Evolutionary conservation across 2,329 filamentous ascomycete genomes (phyloP).

Genomic region (Phialophora macrospora): DNA sequence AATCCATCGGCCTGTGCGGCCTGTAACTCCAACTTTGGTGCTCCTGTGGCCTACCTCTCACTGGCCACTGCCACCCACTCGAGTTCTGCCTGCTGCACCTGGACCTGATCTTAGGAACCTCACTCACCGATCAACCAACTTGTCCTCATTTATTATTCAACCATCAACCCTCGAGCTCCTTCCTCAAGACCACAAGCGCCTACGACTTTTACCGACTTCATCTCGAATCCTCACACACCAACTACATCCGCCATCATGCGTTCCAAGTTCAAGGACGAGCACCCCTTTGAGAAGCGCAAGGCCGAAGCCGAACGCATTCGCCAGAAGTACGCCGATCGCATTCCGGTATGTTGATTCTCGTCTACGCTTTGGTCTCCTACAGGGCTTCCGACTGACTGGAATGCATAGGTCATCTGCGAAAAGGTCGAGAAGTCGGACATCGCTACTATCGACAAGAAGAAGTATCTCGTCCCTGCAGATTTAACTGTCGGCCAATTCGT

Average conservation of each 20-base stretch:
- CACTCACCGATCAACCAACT: constrained; percentile 37
- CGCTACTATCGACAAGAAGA: constrained; percentile 99
- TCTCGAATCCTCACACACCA: constrained; percentile 29
- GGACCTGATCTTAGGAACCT: constrained; percentile 12
- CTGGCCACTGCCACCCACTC: constrained; percentile 8
- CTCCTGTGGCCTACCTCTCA: constrained; percentile 12
- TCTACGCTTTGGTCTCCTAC: constrained; percentile 14
- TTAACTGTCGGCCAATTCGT: constrained; percentile 99
- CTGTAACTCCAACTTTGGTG: constrained; percentile 7
- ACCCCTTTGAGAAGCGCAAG: constrained; percentile 99
- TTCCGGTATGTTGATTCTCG: constrained; percentile 73
- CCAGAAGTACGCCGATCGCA: constrained; percentile 98
- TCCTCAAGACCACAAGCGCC: constrained; percentile 10
- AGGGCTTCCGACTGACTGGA: constrained; percentile 28
- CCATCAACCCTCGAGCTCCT: constrained; percentile 35
- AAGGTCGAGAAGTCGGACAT: constrained; percentile 99
- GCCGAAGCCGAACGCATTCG: constrained; percentile 98
- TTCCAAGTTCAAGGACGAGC: constrained; percentile 99
- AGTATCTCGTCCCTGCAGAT: constrained; percentile 96
- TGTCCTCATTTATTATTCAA: constrained; percentile 34
- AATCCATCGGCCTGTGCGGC: constrained; percentile 9
- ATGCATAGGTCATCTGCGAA: constrained; percentile 88
- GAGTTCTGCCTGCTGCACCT: constrained; percentile 25
- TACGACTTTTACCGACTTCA: not conserved
- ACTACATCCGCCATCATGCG: constrained; percentile 66